Base-by-base conservation (phyloP, 768 basidiomycete species). In the Termitomyces sp. region DNA sequence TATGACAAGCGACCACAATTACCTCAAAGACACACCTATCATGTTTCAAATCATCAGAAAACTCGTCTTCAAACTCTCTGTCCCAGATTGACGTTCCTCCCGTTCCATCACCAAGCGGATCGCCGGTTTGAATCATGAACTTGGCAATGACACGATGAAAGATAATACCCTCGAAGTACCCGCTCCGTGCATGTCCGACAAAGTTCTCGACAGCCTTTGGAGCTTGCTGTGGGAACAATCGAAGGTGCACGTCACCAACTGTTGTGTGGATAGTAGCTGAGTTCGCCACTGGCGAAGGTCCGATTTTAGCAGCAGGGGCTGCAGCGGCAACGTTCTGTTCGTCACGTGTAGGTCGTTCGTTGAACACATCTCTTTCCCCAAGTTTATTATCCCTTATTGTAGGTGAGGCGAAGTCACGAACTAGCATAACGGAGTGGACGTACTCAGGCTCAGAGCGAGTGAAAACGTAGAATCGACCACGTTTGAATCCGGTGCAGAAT, bases 201-300 rank as follows among this genome's bases (percentile, higher is more conserved):
- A 99, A 98, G 76, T 98, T 99, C 74, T 99, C 97, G 39, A 99
- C 96, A 0, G 97, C 84, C 71, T 90, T 97, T 3, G 97, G 97
- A 5, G 92, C 90, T 55, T 92, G 86, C 61, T 91, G 82, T 0
- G 97, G 97, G 83, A 93, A 98, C 43, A 94, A 72, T 5, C 86
- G 85, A 64, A 95, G 66, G 64, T 91, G 89, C 56, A 99, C 95
- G 71, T 99, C 97, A 20, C 97, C 97, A 65, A 90, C 76, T 4
- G 92, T 96, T 18, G 96, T 98, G 72, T 99, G 97, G 53, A 99
- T 94, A 20, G 90, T 92, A 9, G 92, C 92, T 9, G 84, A 76
- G 59, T 86, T 84, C 24, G 93, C 90, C 32, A 93, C 72, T 0
- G 85, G 84, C 1, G 90, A 88, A 7, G 86, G 85, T 1, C 86